Percentiles rank a stretch among this genome's conserved stretches.
Evolutionary conservation across 768 basidiomycete species (phyloP).

Genomic region (Rhizopogon roseolus): DNA sequence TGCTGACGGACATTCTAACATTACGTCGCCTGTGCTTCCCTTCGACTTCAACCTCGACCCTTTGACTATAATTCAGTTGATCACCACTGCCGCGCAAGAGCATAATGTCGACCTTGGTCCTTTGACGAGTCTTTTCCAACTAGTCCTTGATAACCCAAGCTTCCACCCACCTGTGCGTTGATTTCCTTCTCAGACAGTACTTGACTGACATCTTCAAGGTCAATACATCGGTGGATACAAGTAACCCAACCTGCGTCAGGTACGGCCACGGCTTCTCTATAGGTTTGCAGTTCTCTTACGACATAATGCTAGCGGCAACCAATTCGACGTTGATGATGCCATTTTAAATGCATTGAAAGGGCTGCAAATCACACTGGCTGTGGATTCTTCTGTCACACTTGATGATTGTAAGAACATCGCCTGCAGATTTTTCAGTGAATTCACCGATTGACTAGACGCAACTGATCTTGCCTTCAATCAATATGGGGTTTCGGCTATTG

Average conservation of each 20-base stretch:
- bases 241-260: conserved; percentile 56
- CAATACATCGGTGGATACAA: conserved; percentile 48
- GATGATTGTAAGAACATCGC: conserved; percentile 53
- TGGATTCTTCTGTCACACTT: conserved; percentile 50
- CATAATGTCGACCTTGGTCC: conserved; percentile 61
- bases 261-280: conserved; percentile 14
- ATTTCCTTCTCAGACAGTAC: neutral
- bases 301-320: conserved; percentile 44
- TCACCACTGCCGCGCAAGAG: conserved; percentile 44
- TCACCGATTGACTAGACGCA: conserved; percentile 32
- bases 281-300: conserved; percentile 2
- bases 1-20: conserved; percentile 52
- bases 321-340: conserved; percentile 56
- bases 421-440: neutral
- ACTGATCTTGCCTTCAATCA: conserved; percentile 58
- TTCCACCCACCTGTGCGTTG: conserved; percentile 46
- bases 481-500: conserved; percentile 48
- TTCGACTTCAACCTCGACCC: conserved; percentile 65
- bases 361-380: conserved; percentile 52
- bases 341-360: conserved; percentile 59
- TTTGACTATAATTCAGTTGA: conserved; percentile 51
- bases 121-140: conserved; percentile 48
- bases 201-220: conserved; percentile 32
- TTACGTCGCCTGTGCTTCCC: conserved; percentile 53
- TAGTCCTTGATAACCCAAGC: conserved; percentile 44